Percentiles rank a stretch among this genome's conserved stretches.
Conservation (phyloP, 2,329 filamentous ascomycete species). For the Pseudopithomyces chartarum region DNA sequence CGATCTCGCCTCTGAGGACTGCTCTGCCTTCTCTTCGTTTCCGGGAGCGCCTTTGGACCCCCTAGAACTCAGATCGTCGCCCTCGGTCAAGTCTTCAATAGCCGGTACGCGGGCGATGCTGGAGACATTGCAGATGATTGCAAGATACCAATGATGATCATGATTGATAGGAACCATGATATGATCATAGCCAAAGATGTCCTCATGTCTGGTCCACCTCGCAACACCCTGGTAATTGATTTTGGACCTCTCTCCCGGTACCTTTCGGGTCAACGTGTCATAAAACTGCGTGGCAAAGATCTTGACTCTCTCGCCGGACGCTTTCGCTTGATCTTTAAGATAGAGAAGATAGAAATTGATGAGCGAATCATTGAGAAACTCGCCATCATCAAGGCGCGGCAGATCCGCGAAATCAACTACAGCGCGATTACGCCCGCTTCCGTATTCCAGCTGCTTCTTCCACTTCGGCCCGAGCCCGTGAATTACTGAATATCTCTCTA, state of each 20-base stretch:
- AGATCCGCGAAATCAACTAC: conserved; percentile 76
- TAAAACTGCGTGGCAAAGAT: conserved; percentile 96
- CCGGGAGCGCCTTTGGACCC: not conserved
- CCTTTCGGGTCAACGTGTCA: conserved; percentile 67
- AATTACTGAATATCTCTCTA: conserved; percentile 25
- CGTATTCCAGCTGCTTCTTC: conserved; percentile 63
- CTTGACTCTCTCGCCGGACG: conserved; percentile 69
- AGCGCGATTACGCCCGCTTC: conserved; percentile 64
- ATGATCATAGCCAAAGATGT: conserved; percentile 85
- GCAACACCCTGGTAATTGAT: conserved; percentile 87
- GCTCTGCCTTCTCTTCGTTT: not conserved
- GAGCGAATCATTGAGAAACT: conserved; percentile 91
- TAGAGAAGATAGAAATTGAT: conserved; percentile 82
- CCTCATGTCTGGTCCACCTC: conserved; percentile 83
- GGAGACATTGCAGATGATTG: conserved; percentile 88
- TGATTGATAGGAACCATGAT: conserved; percentile 93
- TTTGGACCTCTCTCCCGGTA: conserved; percentile 52
- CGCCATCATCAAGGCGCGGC: conserved; percentile 75
- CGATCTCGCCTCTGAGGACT: not conserved
- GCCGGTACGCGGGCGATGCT: conserved; percentile 55
- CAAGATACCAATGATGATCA: conserved; percentile 85
- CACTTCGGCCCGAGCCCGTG: conserved; percentile 35
- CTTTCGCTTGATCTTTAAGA: conserved; percentile 41
- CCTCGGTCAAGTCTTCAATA: not conserved
- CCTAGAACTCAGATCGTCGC: not conserved